Conservation (phyloP, 768 basidiomycete species). For the Boletus fagicola region DNA sequence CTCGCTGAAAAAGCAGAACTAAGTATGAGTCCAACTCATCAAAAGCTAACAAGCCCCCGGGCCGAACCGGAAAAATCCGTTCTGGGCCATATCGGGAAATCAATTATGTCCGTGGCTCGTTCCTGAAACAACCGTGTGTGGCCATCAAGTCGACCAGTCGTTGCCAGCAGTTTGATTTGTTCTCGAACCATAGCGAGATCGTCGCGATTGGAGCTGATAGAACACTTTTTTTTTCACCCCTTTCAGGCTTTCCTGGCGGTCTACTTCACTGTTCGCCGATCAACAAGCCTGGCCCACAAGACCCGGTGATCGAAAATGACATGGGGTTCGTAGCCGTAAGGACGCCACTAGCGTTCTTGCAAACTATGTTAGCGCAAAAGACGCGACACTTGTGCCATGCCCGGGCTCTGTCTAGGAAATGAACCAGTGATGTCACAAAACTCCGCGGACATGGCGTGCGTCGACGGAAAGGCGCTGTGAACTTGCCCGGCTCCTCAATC, state of each 20-base stretch:
- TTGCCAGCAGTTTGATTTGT: conserved; percentile 9
- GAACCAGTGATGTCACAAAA: conserved; percentile 2
- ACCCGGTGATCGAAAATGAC: conserved; percentile 7
- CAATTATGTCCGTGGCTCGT: conserved; percentile 17
- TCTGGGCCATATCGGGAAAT: conserved; percentile 29
- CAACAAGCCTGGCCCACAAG: conserved; percentile 8
- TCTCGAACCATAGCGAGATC: conserved; percentile 22
- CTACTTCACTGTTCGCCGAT: conserved; percentile 22
- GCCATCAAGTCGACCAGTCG: conserved; percentile 3
- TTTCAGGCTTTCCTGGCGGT: conserved; percentile 6
- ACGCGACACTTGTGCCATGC: conserved; percentile 4
- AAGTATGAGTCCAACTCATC: conserved; percentile 27
- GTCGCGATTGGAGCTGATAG: conserved; percentile 27
- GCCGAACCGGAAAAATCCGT: conserved; percentile 30
- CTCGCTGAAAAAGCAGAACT: conserved; percentile 17
- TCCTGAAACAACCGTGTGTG: conserved; percentile 31
- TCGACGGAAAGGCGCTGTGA: conserved; percentile 11
- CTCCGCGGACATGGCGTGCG: conserved; percentile 29
- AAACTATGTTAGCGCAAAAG: neutral
- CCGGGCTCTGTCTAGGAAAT: conserved; percentile 14
- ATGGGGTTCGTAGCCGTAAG: conserved; percentile 2
- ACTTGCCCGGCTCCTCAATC: conserved; percentile 15
- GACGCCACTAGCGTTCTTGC: conserved; percentile 2
- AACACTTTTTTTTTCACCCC: conserved; percentile 11
- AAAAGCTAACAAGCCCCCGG: conserved; percentile 17